phyloP scores from a whole-genome alignment of 2,329 filamentous ascomycete species.

The Sarocladiaceae sp. region DNA sequence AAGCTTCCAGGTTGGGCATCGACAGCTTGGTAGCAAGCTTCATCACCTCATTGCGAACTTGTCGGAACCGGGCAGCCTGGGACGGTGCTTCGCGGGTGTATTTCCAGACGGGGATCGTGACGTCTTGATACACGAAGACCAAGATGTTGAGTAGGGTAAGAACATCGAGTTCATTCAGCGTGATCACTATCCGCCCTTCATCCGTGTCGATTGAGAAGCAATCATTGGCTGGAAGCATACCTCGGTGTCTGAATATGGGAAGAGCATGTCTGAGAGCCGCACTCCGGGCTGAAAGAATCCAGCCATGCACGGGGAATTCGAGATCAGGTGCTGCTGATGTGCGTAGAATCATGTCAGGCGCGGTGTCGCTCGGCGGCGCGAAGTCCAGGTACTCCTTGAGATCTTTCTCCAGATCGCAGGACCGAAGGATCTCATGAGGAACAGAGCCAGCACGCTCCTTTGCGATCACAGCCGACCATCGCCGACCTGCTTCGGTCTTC shows the following conservation, averaged over 20 bases:
- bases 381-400: conserved; percentile 33
- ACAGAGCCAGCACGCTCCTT: conserved; percentile 46
- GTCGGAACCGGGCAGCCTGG: conserved; percentile 69
- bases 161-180: conserved; percentile 68
- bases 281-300: conserved; percentile 74
- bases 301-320: conserved; percentile 76
- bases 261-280: conserved; percentile 61
- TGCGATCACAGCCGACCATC: conserved; percentile 25
- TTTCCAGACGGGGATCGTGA: conserved; percentile 81
- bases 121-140: conserved; percentile 77
- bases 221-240: conserved; percentile 21
- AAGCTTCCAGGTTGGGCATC: conserved; percentile 68
- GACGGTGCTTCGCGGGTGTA: conserved; percentile 62
- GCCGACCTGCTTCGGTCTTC: conserved; percentile 35
- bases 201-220: conserved; percentile 26
- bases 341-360: conserved; percentile 35
- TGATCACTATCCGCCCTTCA: conserved; percentile 49
- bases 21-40: conserved; percentile 70
- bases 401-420: conserved; percentile 63
- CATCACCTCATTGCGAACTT: conserved; percentile 83
- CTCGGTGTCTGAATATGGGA: conserved; percentile 43
- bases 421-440: conserved; percentile 52
- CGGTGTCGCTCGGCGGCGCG: conserved; percentile 28
- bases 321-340: conserved; percentile 63
- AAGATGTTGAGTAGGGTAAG: conserved; percentile 76